Evolutionary conservation across 2,329 filamentous ascomycete species (phyloP).

Genomic region (Lasiodiplodia gonubiensis): DNA sequence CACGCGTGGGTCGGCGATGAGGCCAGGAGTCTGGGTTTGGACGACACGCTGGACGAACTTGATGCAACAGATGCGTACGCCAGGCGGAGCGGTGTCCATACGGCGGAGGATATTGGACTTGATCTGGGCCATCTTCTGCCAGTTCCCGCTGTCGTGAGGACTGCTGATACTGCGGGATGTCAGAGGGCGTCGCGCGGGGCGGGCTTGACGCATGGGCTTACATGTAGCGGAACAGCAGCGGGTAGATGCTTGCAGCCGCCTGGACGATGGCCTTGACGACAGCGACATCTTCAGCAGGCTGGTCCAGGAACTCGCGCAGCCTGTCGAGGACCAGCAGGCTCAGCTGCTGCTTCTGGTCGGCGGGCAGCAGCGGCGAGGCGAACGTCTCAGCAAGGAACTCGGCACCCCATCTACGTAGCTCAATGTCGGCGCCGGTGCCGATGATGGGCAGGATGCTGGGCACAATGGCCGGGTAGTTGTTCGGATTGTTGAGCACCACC

Average conservation of each 20-base stretch:
- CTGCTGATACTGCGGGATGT: constrained; percentile 75
- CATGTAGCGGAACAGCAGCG: constrained; percentile 91
- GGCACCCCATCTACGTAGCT: constrained; percentile 92
- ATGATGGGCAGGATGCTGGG: constrained; percentile 93
- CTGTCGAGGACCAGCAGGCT: constrained; percentile 78
- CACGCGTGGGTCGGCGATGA: constrained; percentile 82
- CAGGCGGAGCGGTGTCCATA: constrained; percentile 80
- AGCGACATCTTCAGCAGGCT: constrained; percentile 69
- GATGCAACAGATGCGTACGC: constrained; percentile 90
- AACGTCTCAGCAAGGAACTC: constrained; percentile 97
- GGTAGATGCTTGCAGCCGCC: constrained; percentile 89
- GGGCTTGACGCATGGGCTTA: constrained; percentile 62
- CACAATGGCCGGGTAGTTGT: constrained; percentile 90
- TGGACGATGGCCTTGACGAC: constrained; percentile 89
- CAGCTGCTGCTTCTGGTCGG: constrained; percentile 79
- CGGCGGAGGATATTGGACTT: constrained; percentile 87
- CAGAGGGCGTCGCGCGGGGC: constrained; percentile 34
- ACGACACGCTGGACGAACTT: constrained; percentile 96
- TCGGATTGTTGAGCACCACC: constrained; percentile 83
- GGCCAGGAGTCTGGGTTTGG: constrained; percentile 85
- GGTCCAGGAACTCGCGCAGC: constrained; percentile 58
- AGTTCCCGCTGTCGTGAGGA: constrained; percentile 77
- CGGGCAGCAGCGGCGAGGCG: constrained; percentile 81
- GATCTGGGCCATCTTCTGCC: constrained; percentile 87
- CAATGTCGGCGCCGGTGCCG: constrained; percentile 67